Evolutionary conservation across 2,329 filamentous ascomycete genomes (phyloP), one percentile per base, ranked within the genome.

Genomic region (Plenodomus lindquistii): DNA sequence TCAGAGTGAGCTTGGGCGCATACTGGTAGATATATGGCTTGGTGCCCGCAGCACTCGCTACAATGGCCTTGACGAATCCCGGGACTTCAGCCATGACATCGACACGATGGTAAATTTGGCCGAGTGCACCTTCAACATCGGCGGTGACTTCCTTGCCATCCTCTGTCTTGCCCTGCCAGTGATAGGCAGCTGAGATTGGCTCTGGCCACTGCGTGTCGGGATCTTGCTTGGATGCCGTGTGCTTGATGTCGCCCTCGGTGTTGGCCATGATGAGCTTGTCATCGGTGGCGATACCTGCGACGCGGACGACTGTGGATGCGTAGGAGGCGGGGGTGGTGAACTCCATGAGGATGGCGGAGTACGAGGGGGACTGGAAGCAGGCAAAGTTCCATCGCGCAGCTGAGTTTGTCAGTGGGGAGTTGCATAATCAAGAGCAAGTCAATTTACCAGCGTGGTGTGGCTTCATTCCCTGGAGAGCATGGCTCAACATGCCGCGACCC

Each of bases 21-120:
- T 86, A 97, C 88, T 96, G 94, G 76, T 97, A 99, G 64, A 99
- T 97, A 73, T 97, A 99, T 4, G 94, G 94, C 79, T 91, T 94
- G 21, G 94, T 96, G 54, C 94, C 94, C 3, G 87, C 91, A 11
- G 93, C 90, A 57, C 84, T 87, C 37, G 89, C 89, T 20, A 96
- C 91, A 69, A 99, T 91, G 62, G 86, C 86, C 83, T 99, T 99
- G 73, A 99, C 87, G 65, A 99, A 96, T 22, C 88, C 90, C 2
- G 94, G 94, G 29, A 99, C 88, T 74, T 99, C 92, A 19, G 89
- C 91, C 91, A 99, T 95, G 64, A 99, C 87, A 75, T 99, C 94
- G 57, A 99, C 85, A 56, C 88, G 84, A 74, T 99, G 94, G 24
- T 87, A 76, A 41, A 85, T 84, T 42, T 84, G 77, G 20, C 85